Conservation (phyloP, 305 asterid species). For the Plantago rigida region DNA sequence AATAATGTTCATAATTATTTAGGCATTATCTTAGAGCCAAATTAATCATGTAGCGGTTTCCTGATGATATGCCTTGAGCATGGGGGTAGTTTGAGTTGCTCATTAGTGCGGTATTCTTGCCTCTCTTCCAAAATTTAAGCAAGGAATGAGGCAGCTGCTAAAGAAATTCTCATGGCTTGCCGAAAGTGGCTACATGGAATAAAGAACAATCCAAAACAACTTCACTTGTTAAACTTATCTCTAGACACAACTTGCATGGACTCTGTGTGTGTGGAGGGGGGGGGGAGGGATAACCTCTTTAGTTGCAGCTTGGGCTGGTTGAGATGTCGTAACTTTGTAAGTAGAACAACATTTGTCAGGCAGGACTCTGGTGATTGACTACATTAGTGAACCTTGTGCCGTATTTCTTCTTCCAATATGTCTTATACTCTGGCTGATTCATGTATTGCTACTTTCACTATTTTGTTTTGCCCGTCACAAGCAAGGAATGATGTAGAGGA, state of each 20-base stretch:
- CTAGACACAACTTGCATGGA: not conserved
- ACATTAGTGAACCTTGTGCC: not conserved
- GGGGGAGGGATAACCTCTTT: not conserved
- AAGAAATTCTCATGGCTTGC: too few species aligned
- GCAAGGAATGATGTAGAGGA: slow-evolving; percentile 39
- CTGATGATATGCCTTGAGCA: too few species aligned
- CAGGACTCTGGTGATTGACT: not conserved
- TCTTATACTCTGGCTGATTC: not conserved
- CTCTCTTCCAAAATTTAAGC: slow-evolving; percentile 7
- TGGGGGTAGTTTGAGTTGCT: too few species aligned
- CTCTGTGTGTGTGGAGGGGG: not conserved
- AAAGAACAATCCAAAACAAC: not conserved
- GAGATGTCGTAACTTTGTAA: slow-evolving; percentile 4
- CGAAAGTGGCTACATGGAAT: too few species aligned
- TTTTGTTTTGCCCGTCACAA: slow-evolving; percentile 24
- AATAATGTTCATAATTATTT: not conserved
- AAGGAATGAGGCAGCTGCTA: too few species aligned
- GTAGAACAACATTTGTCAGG: not conserved
- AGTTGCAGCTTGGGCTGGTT: slow-evolving; percentile 14
- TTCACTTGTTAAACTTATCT: slow-evolving; percentile 4
- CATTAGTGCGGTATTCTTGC: slow-evolving; percentile 14
- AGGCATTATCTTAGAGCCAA: not conserved
- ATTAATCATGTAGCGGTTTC: too few species aligned
- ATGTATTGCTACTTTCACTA: slow-evolving; percentile 21
- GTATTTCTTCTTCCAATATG: not conserved